Conservation (phyloP, 305 asterid species). For the Fraxinus sp. region DNA sequence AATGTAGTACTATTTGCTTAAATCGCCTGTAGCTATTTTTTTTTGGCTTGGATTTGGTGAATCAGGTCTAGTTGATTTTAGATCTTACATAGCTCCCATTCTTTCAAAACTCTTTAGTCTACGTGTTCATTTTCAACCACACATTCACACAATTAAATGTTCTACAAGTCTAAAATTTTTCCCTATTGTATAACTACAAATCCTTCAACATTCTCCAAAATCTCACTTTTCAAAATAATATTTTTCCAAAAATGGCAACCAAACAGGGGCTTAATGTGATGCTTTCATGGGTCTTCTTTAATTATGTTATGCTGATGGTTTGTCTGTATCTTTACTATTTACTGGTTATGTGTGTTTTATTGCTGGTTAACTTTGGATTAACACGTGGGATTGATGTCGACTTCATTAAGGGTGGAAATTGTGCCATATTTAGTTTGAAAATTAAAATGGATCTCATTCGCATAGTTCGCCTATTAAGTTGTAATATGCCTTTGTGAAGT, state of each 20-base stretch:
- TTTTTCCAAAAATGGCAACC: too few relatives aligned
- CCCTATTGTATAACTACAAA: too few relatives aligned
- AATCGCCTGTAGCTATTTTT: background rate
- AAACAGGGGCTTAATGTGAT: background rate
- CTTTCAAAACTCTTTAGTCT: too few relatives aligned
- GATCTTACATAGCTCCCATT: background rate
- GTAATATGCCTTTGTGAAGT: background rate
- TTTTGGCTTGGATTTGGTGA: background rate
- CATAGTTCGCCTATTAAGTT: background rate
- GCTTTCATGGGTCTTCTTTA: background rate
- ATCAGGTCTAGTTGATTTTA: background rate
- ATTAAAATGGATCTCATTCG: background rate
- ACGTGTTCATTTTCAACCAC: too few relatives aligned
- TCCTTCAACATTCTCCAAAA: too few relatives aligned
- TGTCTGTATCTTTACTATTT: background rate
- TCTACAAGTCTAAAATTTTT: too few relatives aligned
- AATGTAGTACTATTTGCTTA: background rate
- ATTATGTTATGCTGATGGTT: background rate
- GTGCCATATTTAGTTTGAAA: background rate
- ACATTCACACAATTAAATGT: too few relatives aligned
- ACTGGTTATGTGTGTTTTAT: background rate
- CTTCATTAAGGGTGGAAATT: background rate
- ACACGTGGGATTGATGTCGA: background rate
- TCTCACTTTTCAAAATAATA: too few relatives aligned
- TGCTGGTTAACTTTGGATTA: background rate